phyloP scores from a whole-genome alignment of 306 rosid species.

The Medicago truncatula region DNA sequence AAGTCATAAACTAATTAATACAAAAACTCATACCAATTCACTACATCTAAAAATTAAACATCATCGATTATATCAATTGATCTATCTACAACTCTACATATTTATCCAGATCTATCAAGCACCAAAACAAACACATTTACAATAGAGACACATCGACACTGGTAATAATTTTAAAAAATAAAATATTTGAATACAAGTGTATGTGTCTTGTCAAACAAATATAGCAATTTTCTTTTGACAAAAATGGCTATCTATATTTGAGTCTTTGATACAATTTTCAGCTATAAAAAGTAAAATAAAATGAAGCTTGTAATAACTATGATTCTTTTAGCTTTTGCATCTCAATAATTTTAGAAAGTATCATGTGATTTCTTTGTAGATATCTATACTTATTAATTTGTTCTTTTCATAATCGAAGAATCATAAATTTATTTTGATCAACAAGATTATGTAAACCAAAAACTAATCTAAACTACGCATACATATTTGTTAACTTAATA shows the following conservation, averaged over 20 bases:
- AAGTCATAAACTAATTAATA: conserved; percentile 30
- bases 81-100: neutral
- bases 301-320: no score
- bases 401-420: neutral
- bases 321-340: neutral
- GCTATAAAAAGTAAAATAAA: no score
- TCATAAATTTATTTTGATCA: neutral
- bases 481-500: neutral
- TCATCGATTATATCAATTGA: neutral
- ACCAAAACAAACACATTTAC: no score
- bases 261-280: neutral
- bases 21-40: neutral
- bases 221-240: no score
- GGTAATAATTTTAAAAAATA: no score
- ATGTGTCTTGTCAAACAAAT: no score
- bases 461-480: neutral
- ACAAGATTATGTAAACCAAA: neutral
- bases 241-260: no score
- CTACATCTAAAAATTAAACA: neutral
- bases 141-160: no score
- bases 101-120: neutral
- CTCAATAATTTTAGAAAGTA: neutral
- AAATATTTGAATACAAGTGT: no score
- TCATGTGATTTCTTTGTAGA: neutral
- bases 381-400: no score